Evolutionary conservation across 2,329 filamentous ascomycete species (phyloP), one percentile per base, ranked within the genome.

Genomic region (Apiospora arundinis): DNA sequence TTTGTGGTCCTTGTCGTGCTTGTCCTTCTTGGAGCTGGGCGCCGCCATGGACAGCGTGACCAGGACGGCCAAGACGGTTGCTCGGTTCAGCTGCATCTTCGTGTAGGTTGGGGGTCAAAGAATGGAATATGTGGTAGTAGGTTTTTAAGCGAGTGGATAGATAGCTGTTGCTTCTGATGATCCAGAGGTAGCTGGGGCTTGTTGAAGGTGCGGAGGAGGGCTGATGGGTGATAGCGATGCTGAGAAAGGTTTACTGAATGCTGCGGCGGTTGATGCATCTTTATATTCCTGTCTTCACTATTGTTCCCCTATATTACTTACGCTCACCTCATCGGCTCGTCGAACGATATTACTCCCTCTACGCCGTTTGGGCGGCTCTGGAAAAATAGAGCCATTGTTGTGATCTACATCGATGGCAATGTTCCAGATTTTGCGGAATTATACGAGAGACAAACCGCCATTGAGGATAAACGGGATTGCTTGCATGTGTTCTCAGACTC

Each of bases 61-160:
- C 56, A 63, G 12, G 56, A 63, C n/a, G 56, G 56, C 56, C 56
- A 63, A 40, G 32, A 63, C 32, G 32, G 56, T 63, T n/a, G 56
- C 56, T 63, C 32, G 56, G 56, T 63, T 63, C 32, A 63, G 32
- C 56, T 63, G 32, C 56, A 40, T 63, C 28, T 63, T 63, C 8
- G 18, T 2, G 8, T n/a, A n/a, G 9, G 32, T n/a, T 63, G 56
- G 56, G 56, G 6, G 9, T 37, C 2, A 28, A 63, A 18, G 9
- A 18, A 12, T 18, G 56, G 21, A 12, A 18, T 45, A 45, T 40
- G 5, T 25, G 16, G 28, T 37, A 16, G 18, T 63, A 32, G 21
- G 18, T n/a, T n/a, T 21, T 18, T 63, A 40, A 40, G 37, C 18
- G 56, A 40, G 32, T n/a, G 28, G 18, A 37, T 52, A 28, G 28